Percentiles rank a stretch among this genome's conserved stretches.
Conservation (phyloP, 2,329 filamentous ascomycete genomes). For the Alternaria burnsii region DNA sequence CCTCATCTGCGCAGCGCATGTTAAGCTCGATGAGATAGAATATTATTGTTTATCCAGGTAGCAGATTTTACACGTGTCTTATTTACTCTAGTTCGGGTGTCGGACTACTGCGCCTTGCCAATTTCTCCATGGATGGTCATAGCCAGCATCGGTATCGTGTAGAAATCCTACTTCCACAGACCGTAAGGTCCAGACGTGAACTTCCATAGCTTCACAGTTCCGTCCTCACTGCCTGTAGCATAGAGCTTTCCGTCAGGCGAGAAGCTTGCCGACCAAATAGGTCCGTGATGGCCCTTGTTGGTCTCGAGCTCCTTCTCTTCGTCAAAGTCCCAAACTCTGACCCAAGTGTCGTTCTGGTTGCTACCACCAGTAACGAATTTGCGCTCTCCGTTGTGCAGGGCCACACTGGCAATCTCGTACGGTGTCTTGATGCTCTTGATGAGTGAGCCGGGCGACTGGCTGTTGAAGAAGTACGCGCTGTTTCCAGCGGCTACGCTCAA, state of each 20-base stretch:
- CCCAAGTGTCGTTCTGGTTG: conserved; percentile 83
- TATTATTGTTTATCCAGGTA: neutral
- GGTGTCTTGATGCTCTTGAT: conserved; percentile 82
- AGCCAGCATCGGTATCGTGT: neutral
- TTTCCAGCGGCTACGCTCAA: conserved; percentile 94
- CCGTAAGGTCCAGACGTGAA: conserved; percentile 71
- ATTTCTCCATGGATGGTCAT: neutral
- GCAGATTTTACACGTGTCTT: conserved; percentile 1
- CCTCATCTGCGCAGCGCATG: neutral
- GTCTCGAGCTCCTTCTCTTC: conserved; percentile 85
- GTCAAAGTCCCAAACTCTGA: conserved; percentile 91
- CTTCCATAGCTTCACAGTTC: conserved; percentile 93
- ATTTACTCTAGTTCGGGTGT: conserved; percentile 7
- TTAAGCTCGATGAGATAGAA: neutral
- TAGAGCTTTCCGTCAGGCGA: conserved; percentile 96
- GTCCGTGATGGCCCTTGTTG: conserved; percentile 95
- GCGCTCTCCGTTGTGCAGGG: conserved; percentile 80
- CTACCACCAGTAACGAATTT: conserved; percentile 91
- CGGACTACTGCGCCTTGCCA: neutral
- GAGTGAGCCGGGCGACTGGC: conserved; percentile 69
- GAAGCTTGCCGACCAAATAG: conserved; percentile 95
- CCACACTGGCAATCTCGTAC: conserved; percentile 90
- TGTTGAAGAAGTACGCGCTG: conserved; percentile 90
- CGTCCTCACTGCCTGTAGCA: conserved; percentile 95
- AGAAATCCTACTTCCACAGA: conserved; percentile 64